phyloP scores from a whole-genome alignment of 495 filamentous ascomycete genomes.

The Podospora comata region DNA sequence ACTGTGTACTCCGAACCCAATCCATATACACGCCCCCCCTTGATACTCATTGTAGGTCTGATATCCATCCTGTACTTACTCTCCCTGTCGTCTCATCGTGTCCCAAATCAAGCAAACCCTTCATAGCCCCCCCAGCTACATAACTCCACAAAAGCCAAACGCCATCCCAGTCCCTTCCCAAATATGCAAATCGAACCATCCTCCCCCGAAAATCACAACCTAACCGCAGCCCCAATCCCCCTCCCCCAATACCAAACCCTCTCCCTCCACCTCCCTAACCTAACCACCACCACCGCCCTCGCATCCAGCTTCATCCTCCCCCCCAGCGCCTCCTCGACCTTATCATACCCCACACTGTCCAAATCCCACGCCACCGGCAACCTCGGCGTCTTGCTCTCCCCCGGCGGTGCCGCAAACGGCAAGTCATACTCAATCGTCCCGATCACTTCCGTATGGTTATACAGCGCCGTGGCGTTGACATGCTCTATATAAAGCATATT shows the following conservation, averaged over 20 bases:
- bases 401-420: constrained; percentile 76
- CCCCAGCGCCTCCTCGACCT: constrained; percentile 77
- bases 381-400: constrained; percentile 62
- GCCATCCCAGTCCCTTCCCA: background rate
- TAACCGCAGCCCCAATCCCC: constrained; percentile 72
- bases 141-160: background rate
- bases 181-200: background rate
- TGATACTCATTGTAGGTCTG: no score
- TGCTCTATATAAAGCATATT: constrained; percentile 70
- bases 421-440: constrained; percentile 71
- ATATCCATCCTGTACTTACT: no score
- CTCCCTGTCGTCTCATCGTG: no score
- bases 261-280: constrained; percentile 69
- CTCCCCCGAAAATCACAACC: constrained; percentile 41
- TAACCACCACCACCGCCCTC: constrained; percentile 66
- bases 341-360: constrained; percentile 76
- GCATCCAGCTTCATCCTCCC: constrained; percentile 75
- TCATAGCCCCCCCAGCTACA: no score
- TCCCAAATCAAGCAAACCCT: no score
- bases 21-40: no score
- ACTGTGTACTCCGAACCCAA: no score
- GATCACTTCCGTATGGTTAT: constrained; percentile 72
- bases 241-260: constrained; percentile 65
- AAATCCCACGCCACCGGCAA: constrained; percentile 78
- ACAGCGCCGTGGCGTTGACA: constrained; percentile 80